A percentile compares a stretch with the other conserved stretches of the same genome.
Conservation (phyloP, 495 filamentous ascomycete genomes). For the Neurospora sp. region DNA sequence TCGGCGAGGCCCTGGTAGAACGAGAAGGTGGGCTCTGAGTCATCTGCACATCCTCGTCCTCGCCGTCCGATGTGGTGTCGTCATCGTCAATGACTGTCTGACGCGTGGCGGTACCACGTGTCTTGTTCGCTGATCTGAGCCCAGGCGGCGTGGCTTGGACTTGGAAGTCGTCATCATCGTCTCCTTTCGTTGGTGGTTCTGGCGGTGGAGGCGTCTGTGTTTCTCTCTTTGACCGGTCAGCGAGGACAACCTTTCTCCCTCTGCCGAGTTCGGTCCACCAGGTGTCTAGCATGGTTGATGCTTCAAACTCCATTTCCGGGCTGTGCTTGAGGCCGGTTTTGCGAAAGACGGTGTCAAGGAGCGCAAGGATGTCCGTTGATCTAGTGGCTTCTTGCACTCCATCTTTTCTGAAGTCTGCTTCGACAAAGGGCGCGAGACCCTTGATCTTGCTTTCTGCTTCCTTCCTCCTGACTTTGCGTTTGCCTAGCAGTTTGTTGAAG, state of each 20-base stretch:
- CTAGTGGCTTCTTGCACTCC: slow-evolving; percentile 12
- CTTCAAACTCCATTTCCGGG: slow-evolving; percentile 16
- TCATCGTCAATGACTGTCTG: slow-evolving; percentile 16
- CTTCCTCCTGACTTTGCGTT: slow-evolving; percentile 34
- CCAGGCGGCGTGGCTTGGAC: slow-evolving; percentile 38
- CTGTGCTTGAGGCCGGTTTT: slow-evolving; percentile 17
- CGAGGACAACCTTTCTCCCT: slow-evolving; percentile 16
- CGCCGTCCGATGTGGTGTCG: slow-evolving; percentile 25
- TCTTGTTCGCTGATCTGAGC: slow-evolving; percentile 12
- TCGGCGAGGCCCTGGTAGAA: not conserved
- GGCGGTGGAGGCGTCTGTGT: slow-evolving; percentile 4
- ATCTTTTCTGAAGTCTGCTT: slow-evolving; percentile 36
- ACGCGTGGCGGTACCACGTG: not conserved
- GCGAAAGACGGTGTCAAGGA: slow-evolving; percentile 29
- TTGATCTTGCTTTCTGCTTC: slow-evolving; percentile 41
- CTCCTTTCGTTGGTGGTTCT: not conserved
- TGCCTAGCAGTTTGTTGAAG: slow-evolving; percentile 55
- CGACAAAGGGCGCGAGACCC: slow-evolving; percentile 44
- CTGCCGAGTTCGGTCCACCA: slow-evolving; percentile 42
- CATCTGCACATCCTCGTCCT: slow-evolving; percentile 14
- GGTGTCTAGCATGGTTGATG: slow-evolving; percentile 25
- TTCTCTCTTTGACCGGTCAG: slow-evolving; percentile 13
- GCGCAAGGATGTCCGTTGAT: slow-evolving; percentile 23
- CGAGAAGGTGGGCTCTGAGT: slow-evolving; percentile 6
- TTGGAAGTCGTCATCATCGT: slow-evolving; percentile 40